Percentiles rank a stretch among this genome's conserved stretches.
Conservation (phyloP, 1,139 yeast species). For the Debaryomyces fabryi region DNA sequence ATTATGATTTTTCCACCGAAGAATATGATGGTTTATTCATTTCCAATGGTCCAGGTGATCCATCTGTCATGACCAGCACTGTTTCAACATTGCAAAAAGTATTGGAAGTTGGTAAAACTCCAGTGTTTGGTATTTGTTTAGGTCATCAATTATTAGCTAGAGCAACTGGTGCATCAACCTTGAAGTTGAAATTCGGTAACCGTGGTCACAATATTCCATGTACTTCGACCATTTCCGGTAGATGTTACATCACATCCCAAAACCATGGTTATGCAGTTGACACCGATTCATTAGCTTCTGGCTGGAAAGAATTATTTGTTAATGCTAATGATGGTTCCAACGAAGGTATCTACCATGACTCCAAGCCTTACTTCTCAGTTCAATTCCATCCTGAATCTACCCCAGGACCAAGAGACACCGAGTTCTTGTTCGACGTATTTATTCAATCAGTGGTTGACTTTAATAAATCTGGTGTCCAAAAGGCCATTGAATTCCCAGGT, state of each 20-base stretch:
- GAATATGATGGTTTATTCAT: slow-evolving; percentile 92
- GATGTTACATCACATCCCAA: slow-evolving; percentile 98
- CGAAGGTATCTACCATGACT: slow-evolving; percentile 94
- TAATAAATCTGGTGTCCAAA: slow-evolving; percentile 55
- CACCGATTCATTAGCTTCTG: slow-evolving; percentile 64
- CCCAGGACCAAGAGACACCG: slow-evolving; percentile 99
- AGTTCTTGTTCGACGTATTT: slow-evolving; percentile 93
- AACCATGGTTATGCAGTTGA: slow-evolving; percentile 99
- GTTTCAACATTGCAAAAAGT: slow-evolving; percentile 61
- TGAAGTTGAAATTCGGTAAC: slow-evolving; percentile 96
- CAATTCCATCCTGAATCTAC: slow-evolving; percentile 99
- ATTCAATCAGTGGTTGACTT: slow-evolving; percentile 75
- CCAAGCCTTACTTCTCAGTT: slow-evolving; percentile 93
- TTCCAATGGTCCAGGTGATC: slow-evolving; percentile 99
- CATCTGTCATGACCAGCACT: slow-evolving; percentile 74
- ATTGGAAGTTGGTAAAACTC: slow-evolving; percentile 65
- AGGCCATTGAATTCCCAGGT: slow-evolving; percentile 89
- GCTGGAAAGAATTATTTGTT: slow-evolving; percentile 93
- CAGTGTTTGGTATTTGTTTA: slow-evolving; percentile 95
- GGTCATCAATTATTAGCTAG: slow-evolving; percentile 98
- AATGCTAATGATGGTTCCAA: slow-evolving; percentile 97
- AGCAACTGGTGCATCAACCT: slow-evolving; percentile 92
- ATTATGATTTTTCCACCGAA: slow-evolving; percentile 78
- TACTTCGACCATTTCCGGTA: slow-evolving; percentile 88
- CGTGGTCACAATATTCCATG: slow-evolving; percentile 99